Evolutionary conservation across 805 yeast genomes (phyloP).

Genomic region (Saturnispora sanitii): DNA sequence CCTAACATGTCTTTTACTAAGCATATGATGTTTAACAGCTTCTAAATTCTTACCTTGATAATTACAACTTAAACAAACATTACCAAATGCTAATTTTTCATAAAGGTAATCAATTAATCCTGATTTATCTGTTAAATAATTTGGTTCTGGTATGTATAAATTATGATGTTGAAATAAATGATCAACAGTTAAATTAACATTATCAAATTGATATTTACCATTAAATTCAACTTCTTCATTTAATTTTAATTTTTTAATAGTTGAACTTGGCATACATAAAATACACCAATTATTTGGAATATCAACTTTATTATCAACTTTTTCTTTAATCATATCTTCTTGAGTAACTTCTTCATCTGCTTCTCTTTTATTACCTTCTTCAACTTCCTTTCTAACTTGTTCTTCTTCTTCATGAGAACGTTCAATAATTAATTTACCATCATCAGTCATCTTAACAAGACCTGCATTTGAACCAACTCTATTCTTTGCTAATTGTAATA

Average conservation of each 20-base stretch:
- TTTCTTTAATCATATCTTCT: constrained; percentile 36
- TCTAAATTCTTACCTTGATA: constrained; percentile 80
- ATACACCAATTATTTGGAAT: constrained; percentile 42
- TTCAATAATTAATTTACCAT: constrained; percentile 19
- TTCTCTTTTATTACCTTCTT: constrained; percentile 13
- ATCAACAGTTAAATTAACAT: constrained; percentile 36
- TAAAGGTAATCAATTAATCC: constrained; percentile 73
- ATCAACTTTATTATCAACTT: constrained; percentile 36
- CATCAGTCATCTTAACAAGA: constrained; percentile 16
- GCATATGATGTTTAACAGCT: constrained; percentile 84
- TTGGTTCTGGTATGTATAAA: constrained; percentile 74
- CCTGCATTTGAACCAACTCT: constrained; percentile 30
- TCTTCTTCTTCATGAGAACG: constrained; percentile 16
- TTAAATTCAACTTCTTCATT: constrained; percentile 2
- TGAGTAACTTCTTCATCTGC: constrained; percentile 23
- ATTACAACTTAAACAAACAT: constrained; percentile 71
- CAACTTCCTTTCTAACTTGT: constrained; percentile 13
- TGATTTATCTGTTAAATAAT: constrained; percentile 52
- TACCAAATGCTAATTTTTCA: constrained; percentile 74
- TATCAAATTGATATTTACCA: constrained; percentile 22
- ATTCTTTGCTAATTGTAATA: constrained; percentile 38
- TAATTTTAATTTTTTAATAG: constrained; percentile 3
- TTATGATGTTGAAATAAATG: constrained; percentile 83
- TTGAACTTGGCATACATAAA: constrained; percentile 29
- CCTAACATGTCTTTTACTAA: constrained; percentile 75